Evolutionary conservation across 2,329 filamentous ascomycete genomes (phyloP).

Genomic region (Didymella pinodella): DNA sequence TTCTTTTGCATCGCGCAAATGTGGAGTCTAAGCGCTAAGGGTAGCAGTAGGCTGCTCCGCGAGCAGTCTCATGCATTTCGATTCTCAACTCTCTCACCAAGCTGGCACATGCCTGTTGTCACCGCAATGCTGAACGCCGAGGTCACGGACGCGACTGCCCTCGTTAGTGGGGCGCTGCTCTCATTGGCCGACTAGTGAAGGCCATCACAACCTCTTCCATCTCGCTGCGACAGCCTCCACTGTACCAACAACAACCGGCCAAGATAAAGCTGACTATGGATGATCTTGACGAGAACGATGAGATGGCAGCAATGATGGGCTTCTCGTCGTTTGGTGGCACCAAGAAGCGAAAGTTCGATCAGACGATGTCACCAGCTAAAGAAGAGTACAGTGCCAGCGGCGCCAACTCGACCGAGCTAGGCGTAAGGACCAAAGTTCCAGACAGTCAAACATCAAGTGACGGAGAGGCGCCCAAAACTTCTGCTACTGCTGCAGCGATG

Average conservation of each 20-base stretch:
- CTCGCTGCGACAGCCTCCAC: not conserved
- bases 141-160: constrained; percentile 1
- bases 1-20: not conserved
- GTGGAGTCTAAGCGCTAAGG: not conserved
- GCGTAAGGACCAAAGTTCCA: constrained; percentile 46
- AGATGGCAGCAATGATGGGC: constrained; percentile 72
- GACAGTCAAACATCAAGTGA: constrained; percentile 7
- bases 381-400: constrained; percentile 34
- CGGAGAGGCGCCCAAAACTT: not conserved
- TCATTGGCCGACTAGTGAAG: constrained; percentile 14
- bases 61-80: not conserved
- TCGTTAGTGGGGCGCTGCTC: constrained; percentile 1
- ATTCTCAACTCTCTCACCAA: not conserved
- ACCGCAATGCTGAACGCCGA: constrained; percentile 2
- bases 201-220: constrained; percentile 5
- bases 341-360: constrained; percentile 74
- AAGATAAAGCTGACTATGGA: constrained; percentile 13
- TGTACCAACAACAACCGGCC: not conserved
- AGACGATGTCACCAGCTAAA: constrained; percentile 59
- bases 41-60: not conserved
- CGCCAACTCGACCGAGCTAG: constrained; percentile 48
- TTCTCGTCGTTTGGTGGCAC: constrained; percentile 74
- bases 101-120: constrained; percentile 4
- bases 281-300: constrained; percentile 56
- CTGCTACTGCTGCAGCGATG: constrained; percentile 1